Evolutionary conservation across 495 filamentous ascomycete genomes (phyloP).

Genomic region (Penicillium herquei): DNA sequence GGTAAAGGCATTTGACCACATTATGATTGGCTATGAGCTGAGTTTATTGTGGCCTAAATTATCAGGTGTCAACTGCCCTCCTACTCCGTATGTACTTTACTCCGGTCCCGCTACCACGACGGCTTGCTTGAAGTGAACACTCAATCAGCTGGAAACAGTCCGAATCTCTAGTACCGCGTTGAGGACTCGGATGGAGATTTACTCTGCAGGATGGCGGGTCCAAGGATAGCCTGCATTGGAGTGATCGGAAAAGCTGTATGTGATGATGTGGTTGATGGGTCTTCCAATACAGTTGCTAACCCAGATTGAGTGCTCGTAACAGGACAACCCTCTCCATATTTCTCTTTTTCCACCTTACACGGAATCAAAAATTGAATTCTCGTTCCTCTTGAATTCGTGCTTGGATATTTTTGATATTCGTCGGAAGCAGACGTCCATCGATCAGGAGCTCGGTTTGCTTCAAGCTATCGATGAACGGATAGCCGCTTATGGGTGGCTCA

Average conservation of each 20-base stretch:
- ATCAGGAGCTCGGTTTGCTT: conserved; percentile 84
- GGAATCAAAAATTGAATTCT: conserved; percentile 74
- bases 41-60: background rate
- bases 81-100: background rate
- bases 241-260: conserved; percentile 87
- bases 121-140: no score
- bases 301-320: conserved; percentile 3
- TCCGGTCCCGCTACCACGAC: no score
- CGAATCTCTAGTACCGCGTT: background rate
- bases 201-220: conserved; percentile 24
- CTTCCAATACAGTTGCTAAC: conserved; percentile 1
- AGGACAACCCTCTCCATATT: conserved; percentile 97
- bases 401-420: conserved; percentile 92
- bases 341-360: conserved; percentile 76
- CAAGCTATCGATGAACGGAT: conserved; percentile 91
- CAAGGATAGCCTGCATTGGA: conserved; percentile 80
- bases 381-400: conserved; percentile 83
- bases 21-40: conserved; percentile 16
- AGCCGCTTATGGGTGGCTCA: conserved; percentile 91
- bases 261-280: background rate
- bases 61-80: background rate
- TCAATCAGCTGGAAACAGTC: no score
- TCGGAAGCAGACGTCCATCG: conserved; percentile 62
- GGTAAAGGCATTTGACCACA: conserved; percentile 20
- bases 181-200: background rate